These are phyloP conservation scores for Truncatella angustata DNA, from an alignment of 2,329 filamentous ascomycete species.

Conservation along the genomic window DNA sequence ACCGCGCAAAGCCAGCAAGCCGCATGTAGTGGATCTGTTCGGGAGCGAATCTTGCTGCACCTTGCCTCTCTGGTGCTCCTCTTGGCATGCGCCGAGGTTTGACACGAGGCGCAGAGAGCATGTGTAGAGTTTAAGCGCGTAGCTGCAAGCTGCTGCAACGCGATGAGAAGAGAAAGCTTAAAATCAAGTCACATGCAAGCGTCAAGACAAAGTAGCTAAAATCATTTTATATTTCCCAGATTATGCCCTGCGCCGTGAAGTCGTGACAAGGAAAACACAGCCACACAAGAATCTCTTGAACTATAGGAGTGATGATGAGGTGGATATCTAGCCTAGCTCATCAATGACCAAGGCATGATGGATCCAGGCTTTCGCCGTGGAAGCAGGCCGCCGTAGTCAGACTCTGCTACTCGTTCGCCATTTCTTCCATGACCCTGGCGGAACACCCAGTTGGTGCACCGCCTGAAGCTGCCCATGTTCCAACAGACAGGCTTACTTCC, in stretches of 20 bases:
- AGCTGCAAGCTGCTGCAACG: no score
- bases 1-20: no score
- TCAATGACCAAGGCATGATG: neutral
- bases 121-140: no score
- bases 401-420: neutral
- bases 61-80: no score
- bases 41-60: no score
- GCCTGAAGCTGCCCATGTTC: slow-evolving; percentile 7
- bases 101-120: no score
- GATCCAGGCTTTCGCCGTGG: neutral
- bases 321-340: slow-evolving; percentile 1
- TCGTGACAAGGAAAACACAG: slow-evolving; percentile 27
- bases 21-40: no score
- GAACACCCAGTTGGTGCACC: neutral
- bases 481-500: neutral
- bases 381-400: neutral
- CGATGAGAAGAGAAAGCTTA: neutral
- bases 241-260: slow-evolving; percentile 34
- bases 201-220: neutral
- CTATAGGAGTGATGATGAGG: neutral
- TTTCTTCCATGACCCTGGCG: neutral
- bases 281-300: slow-evolving; percentile 12
- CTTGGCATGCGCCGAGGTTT: no score
- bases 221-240: slow-evolving; percentile 25
- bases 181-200: neutral